Conservation (phyloP, 805 yeast genomes). For the Lipomyces orientalis region DNA sequence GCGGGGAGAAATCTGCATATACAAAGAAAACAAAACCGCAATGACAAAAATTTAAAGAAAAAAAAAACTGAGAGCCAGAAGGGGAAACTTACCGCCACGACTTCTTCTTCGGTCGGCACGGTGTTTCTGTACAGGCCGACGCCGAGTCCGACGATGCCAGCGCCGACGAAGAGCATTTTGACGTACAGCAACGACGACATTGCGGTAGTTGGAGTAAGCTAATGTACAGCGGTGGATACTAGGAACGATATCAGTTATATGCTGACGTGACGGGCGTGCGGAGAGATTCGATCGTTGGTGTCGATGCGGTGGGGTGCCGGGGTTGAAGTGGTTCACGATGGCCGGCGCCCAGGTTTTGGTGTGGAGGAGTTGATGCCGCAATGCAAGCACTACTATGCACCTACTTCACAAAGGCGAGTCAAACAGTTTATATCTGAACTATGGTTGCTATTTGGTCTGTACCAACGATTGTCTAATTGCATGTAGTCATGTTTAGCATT, state of each 20-base stretch:
- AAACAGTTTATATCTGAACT: no score
- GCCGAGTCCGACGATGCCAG: constrained; percentile 75
- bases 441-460: neutral
- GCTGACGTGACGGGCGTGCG: no score
- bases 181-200: constrained; percentile 37
- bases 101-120: constrained; percentile 84
- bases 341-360: no score
- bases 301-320: no score
- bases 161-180: constrained; percentile 66
- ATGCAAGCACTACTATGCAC: no score
- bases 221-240: neutral
- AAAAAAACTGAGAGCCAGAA: no score
- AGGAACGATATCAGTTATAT: neutral
- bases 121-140: constrained; percentile 70
- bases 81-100: constrained; percentile 54
- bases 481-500: no score
- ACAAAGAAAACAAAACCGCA: neutral
- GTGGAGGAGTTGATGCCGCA: no score
- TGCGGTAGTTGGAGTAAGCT: neutral
- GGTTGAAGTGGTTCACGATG: no score
- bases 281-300: no score
- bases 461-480: neutral
- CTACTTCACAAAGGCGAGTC: no score
- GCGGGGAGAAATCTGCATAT: neutral
- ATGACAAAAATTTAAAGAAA: no score